phyloP scores from a whole-genome alignment of 2,329 filamentous ascomycete genomes.

The Fusarium sp. region DNA sequence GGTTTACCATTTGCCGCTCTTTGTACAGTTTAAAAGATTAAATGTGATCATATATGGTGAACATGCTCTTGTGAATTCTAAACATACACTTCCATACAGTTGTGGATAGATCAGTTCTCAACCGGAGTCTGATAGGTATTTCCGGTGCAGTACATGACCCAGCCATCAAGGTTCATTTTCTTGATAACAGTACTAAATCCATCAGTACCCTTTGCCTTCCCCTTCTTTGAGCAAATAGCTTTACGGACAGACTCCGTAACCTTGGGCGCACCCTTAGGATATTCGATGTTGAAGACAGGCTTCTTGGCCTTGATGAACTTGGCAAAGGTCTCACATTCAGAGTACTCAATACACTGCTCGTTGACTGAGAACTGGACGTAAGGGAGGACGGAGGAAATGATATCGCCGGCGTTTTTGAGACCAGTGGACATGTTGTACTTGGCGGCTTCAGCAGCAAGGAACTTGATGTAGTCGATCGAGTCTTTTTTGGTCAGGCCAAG shows the following conservation, averaged over 20 bases:
- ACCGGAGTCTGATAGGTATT: conserved; percentile 44
- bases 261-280: conserved; percentile 63
- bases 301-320: conserved; percentile 70
- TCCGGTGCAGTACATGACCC: conserved; percentile 67
- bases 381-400: conserved; percentile 61
- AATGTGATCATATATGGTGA: neutral
- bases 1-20: neutral
- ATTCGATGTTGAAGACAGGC: conserved; percentile 80
- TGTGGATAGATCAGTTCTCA: conserved; percentile 11
- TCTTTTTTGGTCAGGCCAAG: conserved; percentile 67
- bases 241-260: conserved; percentile 50
- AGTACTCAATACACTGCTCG: conserved; percentile 73
- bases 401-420: conserved; percentile 74
- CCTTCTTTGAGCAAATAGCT: conserved; percentile 56
- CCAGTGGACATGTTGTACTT: conserved; percentile 69
- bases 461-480: conserved; percentile 68
- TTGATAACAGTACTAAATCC: conserved; percentile 74
- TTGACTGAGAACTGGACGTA: conserved; percentile 75
- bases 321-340: conserved; percentile 68
- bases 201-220: conserved; percentile 53
- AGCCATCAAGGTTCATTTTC: conserved; percentile 71
- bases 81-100: neutral
- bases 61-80: neutral
- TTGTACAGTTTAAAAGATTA: neutral
- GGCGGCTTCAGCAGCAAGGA: conserved; percentile 66